Conservation (phyloP, 345 rosid genomes). For the Erysimum cheiranthoides region DNA sequence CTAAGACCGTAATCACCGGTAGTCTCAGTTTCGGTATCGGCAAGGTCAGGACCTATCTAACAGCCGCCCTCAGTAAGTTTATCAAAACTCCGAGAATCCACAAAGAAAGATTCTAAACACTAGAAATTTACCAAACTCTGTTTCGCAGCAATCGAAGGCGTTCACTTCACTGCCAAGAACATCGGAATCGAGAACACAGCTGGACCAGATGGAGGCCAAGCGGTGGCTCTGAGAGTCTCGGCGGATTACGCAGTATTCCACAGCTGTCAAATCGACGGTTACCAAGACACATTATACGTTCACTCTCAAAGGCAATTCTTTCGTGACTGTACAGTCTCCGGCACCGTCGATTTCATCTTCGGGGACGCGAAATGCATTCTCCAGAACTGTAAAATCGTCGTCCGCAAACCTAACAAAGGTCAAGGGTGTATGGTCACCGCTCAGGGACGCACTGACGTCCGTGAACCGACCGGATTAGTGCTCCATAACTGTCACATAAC, state of each 20-base stretch:
- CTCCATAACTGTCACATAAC: conserved; percentile 67
- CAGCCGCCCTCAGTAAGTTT: conserved; percentile 67
- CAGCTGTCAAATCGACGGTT: conserved; percentile 65
- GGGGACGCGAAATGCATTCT: conserved; percentile 61
- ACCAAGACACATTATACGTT: conserved; percentile 73
- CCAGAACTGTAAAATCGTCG: conserved; percentile 67
- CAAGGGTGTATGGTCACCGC: conserved; percentile 71
- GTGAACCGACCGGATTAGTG: conserved; percentile 58
- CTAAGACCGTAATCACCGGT: conserved; percentile 71
- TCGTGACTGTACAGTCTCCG: conserved; percentile 70
- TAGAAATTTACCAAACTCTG: background rate
- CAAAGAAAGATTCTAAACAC: conserved; percentile 7
- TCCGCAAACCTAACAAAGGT: conserved; percentile 53
- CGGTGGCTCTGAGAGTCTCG: conserved; percentile 73
- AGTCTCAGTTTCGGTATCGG: conserved; percentile 54
- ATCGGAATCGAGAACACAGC: conserved; percentile 76
- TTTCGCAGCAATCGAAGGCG: conserved; percentile 54
- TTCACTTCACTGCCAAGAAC: conserved; percentile 68
- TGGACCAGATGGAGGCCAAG: conserved; percentile 63
- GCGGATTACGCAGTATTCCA: conserved; percentile 59
- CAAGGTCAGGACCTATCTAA: conserved; percentile 52
- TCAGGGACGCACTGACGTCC: conserved; percentile 60
- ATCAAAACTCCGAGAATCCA: background rate
- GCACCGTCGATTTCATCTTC: conserved; percentile 80
- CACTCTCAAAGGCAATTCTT: conserved; percentile 77